These are phyloP conservation scores for Knoxia roxburghii DNA, from an alignment of 257 asterid species.

Conservation along the genomic window DNA sequence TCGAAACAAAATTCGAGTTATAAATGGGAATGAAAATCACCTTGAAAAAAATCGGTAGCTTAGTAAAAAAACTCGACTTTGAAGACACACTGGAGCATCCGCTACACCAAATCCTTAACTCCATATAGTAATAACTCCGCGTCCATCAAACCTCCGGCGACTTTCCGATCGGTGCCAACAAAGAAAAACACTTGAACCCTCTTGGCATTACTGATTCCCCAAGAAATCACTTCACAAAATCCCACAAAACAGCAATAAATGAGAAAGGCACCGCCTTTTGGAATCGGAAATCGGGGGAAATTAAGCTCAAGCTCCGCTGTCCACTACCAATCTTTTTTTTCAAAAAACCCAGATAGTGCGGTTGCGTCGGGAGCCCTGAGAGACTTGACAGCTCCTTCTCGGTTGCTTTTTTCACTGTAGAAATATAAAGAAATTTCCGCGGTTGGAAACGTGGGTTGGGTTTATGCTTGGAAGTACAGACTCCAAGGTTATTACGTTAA, in stretches of 20 bases:
- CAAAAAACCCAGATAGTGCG: background rate
- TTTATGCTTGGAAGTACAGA: background rate
- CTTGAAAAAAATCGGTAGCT: constrained; percentile 40
- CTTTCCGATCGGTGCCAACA: constrained; percentile 49
- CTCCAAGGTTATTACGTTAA: background rate
- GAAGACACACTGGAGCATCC: constrained; percentile 46
- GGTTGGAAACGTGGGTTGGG: background rate
- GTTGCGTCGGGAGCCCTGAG: background rate
- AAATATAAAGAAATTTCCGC: constrained; percentile 10
- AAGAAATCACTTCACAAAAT: constrained; percentile 1
- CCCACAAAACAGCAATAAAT: background rate
- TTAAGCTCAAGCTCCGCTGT: constrained; percentile 3
- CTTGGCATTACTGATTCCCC: constrained; percentile 45
- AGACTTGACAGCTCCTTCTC: background rate
- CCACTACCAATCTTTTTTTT: constrained; percentile 1
- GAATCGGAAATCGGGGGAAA: background rate
- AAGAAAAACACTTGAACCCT: constrained; percentile 28
- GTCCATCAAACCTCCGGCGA: constrained; percentile 65
- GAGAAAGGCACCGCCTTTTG: background rate
- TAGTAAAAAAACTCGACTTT: constrained; percentile 36
- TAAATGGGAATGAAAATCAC: constrained; percentile 20
- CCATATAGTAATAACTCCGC: constrained; percentile 56
- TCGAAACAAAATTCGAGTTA: too few species aligned
- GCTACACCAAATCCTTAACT: constrained; percentile 66
- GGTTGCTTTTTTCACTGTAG: constrained; percentile 18